Evolutionary conservation across 192 early-diverging fungal genomes (phyloP).

Genomic region (Globomyces pollinis-pini): DNA sequence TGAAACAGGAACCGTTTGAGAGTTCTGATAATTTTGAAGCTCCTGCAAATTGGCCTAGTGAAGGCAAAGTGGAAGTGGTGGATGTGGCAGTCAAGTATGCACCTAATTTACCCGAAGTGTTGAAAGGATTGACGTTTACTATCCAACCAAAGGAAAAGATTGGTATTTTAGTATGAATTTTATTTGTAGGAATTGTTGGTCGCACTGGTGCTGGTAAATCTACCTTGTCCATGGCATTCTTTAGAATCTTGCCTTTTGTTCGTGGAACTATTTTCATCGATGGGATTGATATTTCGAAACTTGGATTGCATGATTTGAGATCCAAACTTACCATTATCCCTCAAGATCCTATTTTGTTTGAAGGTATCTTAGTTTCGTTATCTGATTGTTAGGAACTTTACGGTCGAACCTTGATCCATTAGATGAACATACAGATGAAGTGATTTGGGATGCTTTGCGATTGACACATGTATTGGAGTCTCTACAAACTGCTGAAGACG

Average conservation of each 20-base stretch:
- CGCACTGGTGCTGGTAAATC: constrained; percentile 70
- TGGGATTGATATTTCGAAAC: constrained; percentile 46
- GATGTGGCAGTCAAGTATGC: constrained; percentile 50
- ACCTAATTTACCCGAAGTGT: constrained; percentile 40
- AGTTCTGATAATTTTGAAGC: constrained; percentile 35
- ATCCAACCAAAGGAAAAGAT: constrained; percentile 32
- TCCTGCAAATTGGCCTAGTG: constrained; percentile 21
- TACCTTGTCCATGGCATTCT: constrained; percentile 55
- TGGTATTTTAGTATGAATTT: constrained; percentile 33
- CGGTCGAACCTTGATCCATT: constrained; percentile 68
- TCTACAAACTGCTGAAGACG: constrained; percentile 23
- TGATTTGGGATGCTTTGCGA: constrained; percentile 45
- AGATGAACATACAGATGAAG: constrained; percentile 21
- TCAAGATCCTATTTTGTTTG: constrained; percentile 47
- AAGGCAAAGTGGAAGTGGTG: constrained; percentile 45
- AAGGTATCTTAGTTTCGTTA: too few relatives aligned
- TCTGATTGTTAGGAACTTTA: too few relatives aligned
- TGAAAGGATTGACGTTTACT: constrained; percentile 32
- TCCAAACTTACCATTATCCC: constrained; percentile 33
- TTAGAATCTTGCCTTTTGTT: constrained; percentile 53
- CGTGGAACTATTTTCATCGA: constrained; percentile 57
- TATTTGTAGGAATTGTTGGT: constrained; percentile 15
- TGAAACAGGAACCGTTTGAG: constrained; percentile 70
- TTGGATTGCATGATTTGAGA: constrained; percentile 52
- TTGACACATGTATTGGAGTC: constrained; percentile 55